Base-by-base conservation (phyloP, 176 grass and related monocot genomes). In the Zoysia japonica region DNA sequence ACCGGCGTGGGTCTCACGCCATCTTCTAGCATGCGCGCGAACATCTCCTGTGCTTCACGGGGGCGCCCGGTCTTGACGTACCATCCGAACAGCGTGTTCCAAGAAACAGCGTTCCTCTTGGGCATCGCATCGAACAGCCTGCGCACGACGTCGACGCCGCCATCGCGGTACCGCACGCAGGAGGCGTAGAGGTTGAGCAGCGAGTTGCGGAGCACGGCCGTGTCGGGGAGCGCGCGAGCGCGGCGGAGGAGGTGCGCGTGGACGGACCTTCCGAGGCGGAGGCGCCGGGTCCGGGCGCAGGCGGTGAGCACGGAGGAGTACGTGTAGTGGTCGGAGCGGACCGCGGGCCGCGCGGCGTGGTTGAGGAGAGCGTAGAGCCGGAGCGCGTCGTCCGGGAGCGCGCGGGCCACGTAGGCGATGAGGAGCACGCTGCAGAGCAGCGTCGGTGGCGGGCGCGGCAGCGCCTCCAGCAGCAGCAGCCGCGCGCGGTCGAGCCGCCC, bases 181-280 rank as follows among this genome's bases (percentile, higher is more conserved):
- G 80, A 94, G 61, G 92, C 83, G 83, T 94, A 94, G 83, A 98
- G 85, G 84, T 93, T 98, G 80, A 98, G 95, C 50, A 98, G 92
- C 6, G 92, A 98, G 78, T 98, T 98, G 80, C 79, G 87, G 71
- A 98, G 87, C 44, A 94, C 81, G 19, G 54, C 78, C 40, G 91
- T 85, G 38, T 78, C 86, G 47, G 83, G 67, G 72, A 89, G 92
- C 8, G 73, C 6, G 46, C 65, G 80, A 12, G 66, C 70, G 74
- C 89, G 88, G 63, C 86, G 92, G 74, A 92, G 76, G 61, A 92
- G 63, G 66, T 92, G 88, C 71, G 83, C 87, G 81, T 94, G 95
- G 51, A 98, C 85, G 46, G 95, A 94, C 47, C 52, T 86, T 52
- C 95, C 95, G 43, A 89, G 89, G 51, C 65, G 78, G 50, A 94